These are phyloP conservation scores for Coleophoma eucalyptorum DNA, from an alignment of 2,329 filamentous ascomycete genomes.

Conservation along the genomic window DNA sequence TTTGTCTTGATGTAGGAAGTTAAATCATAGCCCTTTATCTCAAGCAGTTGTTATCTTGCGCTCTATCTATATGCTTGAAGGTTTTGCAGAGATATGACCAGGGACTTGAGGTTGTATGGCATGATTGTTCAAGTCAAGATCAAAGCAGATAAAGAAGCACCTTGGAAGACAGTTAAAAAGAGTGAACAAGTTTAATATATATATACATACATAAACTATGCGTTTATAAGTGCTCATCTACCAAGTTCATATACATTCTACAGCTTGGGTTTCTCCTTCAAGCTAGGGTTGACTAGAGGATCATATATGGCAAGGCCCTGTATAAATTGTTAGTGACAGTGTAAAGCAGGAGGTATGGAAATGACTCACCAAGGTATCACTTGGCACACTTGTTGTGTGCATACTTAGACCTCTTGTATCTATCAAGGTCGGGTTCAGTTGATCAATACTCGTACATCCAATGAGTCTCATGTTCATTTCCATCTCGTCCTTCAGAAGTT, in stretches of 20 bases:
- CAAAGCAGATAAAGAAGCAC: no score
- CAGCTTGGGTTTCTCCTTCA: conserved; percentile 40
- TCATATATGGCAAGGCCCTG: conserved; percentile 33
- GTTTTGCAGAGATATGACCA: neutral
- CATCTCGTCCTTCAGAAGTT: conserved; percentile 91
- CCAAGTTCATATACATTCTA: conserved; percentile 15
- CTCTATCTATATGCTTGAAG: neutral
- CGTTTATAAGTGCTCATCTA: no score
- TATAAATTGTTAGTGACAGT: conserved; percentile 5
- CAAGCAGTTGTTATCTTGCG: neutral
- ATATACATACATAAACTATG: no score
- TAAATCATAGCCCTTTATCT: no score
- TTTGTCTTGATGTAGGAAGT: no score
- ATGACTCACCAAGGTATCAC: conserved; percentile 48
- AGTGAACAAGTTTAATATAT: no score
- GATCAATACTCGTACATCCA: conserved; percentile 68
- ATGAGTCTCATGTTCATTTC: conserved; percentile 99
- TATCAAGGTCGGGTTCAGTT: conserved; percentile 77
- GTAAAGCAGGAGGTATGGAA: conserved; percentile 4
- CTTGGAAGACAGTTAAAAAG: no score
- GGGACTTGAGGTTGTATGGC: no score
- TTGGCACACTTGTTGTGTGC: conserved; percentile 54
- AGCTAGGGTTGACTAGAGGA: conserved; percentile 40
- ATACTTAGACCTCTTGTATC: conserved; percentile 69
- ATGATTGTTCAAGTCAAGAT: no score